Evolutionary conservation across 208 protist species (phyloP), one percentile per base, ranked within the genome.

Genomic region (Lotmaria passim): DNA sequence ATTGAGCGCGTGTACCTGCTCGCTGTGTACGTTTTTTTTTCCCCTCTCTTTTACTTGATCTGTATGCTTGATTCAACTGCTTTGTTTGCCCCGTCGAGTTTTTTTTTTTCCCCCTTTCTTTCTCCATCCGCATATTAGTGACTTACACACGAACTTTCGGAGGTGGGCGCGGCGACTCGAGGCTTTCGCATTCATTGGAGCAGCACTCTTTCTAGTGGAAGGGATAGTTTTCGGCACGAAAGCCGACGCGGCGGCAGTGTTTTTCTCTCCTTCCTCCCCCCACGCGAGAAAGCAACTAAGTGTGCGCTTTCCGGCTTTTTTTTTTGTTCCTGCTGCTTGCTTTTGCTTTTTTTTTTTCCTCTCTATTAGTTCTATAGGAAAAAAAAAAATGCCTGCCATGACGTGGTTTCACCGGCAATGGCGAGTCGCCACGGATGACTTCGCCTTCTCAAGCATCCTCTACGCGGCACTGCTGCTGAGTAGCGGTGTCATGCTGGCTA

Each of bases 361-460:
- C 61, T 26, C 15, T 12, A n/a, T n/a, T n/a, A n/a, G n/a, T n/a
- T n/a, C n/a, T n/a, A n/a, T n/a, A n/a, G n/a, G n/a, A n/a, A n/a
- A n/a, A n/a, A n/a, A n/a, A n/a, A n/a, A n/a, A 10, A 96, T 96
- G 91, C 91, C 91, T 7, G 74, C 91, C 0, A 65, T 96, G 48
- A 41, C 69, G n/a, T 93, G 89, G 83, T 86, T 69, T 46, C 75
- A 86, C 30, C 87, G 91, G 17, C 76, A 78, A 24, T 96, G 91
- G 89, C 82, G 88, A 14, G 79, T 85, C 8, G 83, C 58, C 44
- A 51, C 89, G 15, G 91, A 96, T 67, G 89, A 94, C 69, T 93
- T 93, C 64, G 69, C 53, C 53, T 86, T 91, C 51, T 88, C 85
- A 3, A 83, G 91, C 41, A 10, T 84, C 0, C 60, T 87, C 21